Conservation (phyloP, 768 basidiomycete species). For the Mrakia blollopis region DNA sequence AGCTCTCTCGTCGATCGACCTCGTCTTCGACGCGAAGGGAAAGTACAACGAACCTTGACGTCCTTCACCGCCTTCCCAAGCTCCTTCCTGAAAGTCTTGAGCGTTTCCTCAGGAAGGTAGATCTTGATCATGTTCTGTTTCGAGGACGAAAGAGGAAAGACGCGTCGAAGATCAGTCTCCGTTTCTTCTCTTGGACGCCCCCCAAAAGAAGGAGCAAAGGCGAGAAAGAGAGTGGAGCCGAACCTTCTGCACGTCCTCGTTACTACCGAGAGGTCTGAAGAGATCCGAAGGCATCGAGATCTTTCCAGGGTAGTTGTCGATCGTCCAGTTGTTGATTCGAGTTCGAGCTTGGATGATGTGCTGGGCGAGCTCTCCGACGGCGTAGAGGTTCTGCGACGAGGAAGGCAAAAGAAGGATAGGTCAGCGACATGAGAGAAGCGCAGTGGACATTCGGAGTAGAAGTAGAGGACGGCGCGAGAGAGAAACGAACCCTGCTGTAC, state of each 20-base stretch:
- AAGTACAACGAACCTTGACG: slow-evolving; percentile 1
- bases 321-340: slow-evolving; percentile 62
- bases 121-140: slow-evolving; percentile 32
- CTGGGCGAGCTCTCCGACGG: slow-evolving; percentile 81
- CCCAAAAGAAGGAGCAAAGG: not conserved
- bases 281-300: slow-evolving; percentile 76
- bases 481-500: slow-evolving; percentile 58
- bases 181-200: not conserved
- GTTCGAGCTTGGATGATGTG: slow-evolving; percentile 71
- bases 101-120: slow-evolving; percentile 36
- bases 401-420: not conserved
- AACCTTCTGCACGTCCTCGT: slow-evolving; percentile 50
- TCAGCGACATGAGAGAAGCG: no score
- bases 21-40: no score
- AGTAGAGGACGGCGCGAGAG: not conserved
- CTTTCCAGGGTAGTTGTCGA: slow-evolving; percentile 74
- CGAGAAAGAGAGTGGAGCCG: not conserved
- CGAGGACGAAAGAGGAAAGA: not conserved
- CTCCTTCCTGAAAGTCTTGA: slow-evolving; percentile 23
- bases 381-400: slow-evolving; percentile 68
- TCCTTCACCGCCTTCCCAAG: slow-evolving; percentile 32
- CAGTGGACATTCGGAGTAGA: not conserved
- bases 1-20: not conserved
- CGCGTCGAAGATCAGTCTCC: no score
- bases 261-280: slow-evolving; percentile 61